These are phyloP conservation scores for Mortierella antarctica DNA, from an alignment of 192 early-diverging fungal species.

Conservation along the genomic window DNA sequence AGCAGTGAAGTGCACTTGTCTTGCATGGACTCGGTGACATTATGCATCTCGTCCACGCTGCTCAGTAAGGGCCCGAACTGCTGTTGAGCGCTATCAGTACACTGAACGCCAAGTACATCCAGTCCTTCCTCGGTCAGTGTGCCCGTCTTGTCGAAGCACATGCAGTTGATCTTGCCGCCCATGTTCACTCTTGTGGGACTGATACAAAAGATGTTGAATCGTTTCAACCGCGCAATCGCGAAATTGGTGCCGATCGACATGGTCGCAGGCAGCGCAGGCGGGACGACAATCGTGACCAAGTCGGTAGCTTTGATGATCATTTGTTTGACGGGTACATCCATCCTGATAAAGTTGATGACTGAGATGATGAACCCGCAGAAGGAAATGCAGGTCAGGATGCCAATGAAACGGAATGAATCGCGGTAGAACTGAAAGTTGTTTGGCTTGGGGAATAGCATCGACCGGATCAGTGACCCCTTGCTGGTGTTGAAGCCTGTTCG, in stretches of 20 bases:
- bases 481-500: slow-evolving; percentile 92
- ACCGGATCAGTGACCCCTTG: slow-evolving; percentile 93
- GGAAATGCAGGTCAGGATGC: slow-evolving; percentile 85
- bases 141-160: slow-evolving; percentile 99
- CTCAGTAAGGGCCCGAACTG: slow-evolving; percentile 25
- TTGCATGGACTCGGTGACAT: slow-evolving; percentile 19
- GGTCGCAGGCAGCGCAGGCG: slow-evolving; percentile 96
- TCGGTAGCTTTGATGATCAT: slow-evolving; percentile 93
- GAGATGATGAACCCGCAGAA: slow-evolving; percentile 87
- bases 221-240: slow-evolving; percentile 87
- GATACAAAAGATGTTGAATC: slow-evolving; percentile 90
- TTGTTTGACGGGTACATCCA: slow-evolving; percentile 71
- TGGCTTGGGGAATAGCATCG: slow-evolving; percentile 97
- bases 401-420: slow-evolving; percentile 96
- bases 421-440: slow-evolving; percentile 97
- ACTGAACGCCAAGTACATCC: slow-evolving; percentile 91
- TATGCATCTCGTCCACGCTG: slow-evolving; percentile 4
- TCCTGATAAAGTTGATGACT: slow-evolving; percentile 89
- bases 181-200: slow-evolving; percentile 94
- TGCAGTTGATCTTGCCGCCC: slow-evolving; percentile 94
- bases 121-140: slow-evolving; percentile 97
- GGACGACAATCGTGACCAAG: slow-evolving; percentile 96
- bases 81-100: slow-evolving; percentile 55
- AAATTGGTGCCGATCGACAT: slow-evolving; percentile 98
- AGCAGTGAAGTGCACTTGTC: slow-evolving; percentile 49